Evolutionary conservation across 345 rosid genomes (phyloP), one percentile per base, ranked within the genome.

Genomic region (Populus simonii): DNA sequence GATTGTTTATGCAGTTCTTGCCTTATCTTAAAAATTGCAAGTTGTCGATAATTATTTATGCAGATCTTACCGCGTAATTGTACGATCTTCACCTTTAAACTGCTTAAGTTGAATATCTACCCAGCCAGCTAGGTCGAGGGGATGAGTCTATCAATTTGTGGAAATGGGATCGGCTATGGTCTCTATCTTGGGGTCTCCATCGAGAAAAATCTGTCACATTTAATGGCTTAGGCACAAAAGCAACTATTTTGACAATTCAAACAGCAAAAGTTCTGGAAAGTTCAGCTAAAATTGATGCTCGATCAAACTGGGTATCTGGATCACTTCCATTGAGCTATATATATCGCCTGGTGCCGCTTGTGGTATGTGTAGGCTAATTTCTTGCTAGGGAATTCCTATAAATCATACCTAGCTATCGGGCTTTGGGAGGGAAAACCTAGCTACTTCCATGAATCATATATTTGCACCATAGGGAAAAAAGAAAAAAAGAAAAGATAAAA

Each of bases 131-230:
- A 70, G 76, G 18, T 27, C 29, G 39, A 80, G 69, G 29, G 66
- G 51, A 72, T 39, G 70, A n/a, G 65, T 59, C 27, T 23, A 9
- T 59, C 65, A 41, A 74, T 47, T 41, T 70, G 70, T 74, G 81
- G 76, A 76, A 59, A 72, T 67, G 77, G 70, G 62, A 53, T 63
- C 51, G 72, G 61, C 68, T 39, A 13, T 43, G 73, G 80, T 66
- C 73, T 31, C 53, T 10, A 23, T 59, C 29, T 23, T 1, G n/a
- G 11, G 68, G 78, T 82, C 65, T 70, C 78, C 71, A 43, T 78
- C 81, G 53, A 35, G 35, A 59, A 57, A 23, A 65, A 62, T 74
- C 65, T 36, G 33, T 75, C 74, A 17, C 76, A 72, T 67, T 78
- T 70, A 82, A 70, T 62, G 62, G 49, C 22, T 45, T 29, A 43